Base-by-base conservation (phyloP, 2,329 filamentous ascomycete species). In the Chaetothyriales sp. region DNA sequence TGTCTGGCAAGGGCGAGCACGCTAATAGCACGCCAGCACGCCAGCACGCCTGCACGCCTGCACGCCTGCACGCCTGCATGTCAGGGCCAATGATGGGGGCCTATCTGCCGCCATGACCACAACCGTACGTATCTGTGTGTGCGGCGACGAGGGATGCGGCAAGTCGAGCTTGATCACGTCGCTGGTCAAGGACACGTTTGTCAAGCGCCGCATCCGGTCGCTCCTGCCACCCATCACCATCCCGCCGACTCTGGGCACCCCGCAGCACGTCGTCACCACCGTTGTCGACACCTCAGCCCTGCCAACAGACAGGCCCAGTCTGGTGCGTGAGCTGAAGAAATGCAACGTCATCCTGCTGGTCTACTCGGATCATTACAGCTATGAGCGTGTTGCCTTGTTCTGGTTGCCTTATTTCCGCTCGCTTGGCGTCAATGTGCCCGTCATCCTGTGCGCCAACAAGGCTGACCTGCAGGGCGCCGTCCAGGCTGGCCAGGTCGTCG, bases 401-500 rank as follows among this genome's bases (percentile, higher is more conserved):
- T 98, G 92, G 92, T 85, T 98, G 79, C 92, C 92, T 9, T 94
- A 95, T 69, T 97, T 98, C 65, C 85, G 92, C 55, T 95, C 89
- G 3, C 78, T 98, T 43, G 92, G 92, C n/a, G 92, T 98, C 65
- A 98, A 98, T 66, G 89, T 98, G 19, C 92, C 92, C 0, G 92
- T 98, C 9, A 89, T 98, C 45, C 73, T 98, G 52, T 97, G 92
- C 64, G 89, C 92, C 64, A 97, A 97, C 74, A 98, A 98, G 69
- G 87, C 88, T n/a, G 92, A 98, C 63, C 74, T 95, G 50, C 80
- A 81, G 2, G 79, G 78, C 2, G 83, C 85, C 60, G 83, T 80
- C 44, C 85, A 77, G 54, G 88, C 87, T 7, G 78, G 87, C 0
- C 87, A 95, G 66, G 84, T 95, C 7, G 81, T 95, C 46, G 86